A percentile compares a stretch with the other conserved stretches of the same genome.
Conservation (phyloP, 768 basidiomycete species). For the Pleurotus giganteus region DNA sequence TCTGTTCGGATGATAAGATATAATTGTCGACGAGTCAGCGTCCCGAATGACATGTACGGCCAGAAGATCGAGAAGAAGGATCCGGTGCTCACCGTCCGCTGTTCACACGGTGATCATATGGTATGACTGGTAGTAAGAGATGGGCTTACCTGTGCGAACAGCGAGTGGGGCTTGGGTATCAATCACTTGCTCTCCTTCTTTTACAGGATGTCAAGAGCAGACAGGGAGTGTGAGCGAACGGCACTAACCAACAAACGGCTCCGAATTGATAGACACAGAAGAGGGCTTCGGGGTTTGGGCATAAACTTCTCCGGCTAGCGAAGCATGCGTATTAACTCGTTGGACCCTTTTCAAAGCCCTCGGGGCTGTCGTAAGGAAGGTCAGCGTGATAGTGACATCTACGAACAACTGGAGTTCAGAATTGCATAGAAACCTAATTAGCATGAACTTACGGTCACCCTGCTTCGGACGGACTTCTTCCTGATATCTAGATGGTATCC, state of each 20-base stretch:
- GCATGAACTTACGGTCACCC: slow-evolving; percentile 35
- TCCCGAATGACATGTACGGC: slow-evolving; percentile 48
- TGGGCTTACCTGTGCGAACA: slow-evolving; percentile 28
- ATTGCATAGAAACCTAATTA: neutral
- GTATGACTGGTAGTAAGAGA: neutral
- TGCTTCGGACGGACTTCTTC: slow-evolving; percentile 22
- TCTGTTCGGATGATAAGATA: slow-evolving; percentile 44
- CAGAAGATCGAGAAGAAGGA: slow-evolving; percentile 44
- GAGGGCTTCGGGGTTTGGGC: neutral
- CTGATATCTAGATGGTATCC: slow-evolving; percentile 42
- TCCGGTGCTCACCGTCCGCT: slow-evolving; percentile 20
- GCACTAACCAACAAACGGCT: neutral
- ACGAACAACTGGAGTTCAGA: neutral
- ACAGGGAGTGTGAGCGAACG: neutral
- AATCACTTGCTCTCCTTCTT: slow-evolving; percentile 24
- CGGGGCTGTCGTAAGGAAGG: slow-evolving; percentile 19
- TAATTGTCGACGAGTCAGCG: slow-evolving; percentile 42
- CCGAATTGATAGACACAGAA: neutral
- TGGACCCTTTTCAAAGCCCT: neutral
- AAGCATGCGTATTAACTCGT: neutral
- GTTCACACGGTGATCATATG: neutral
- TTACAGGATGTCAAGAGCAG: neutral
- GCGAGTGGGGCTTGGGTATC: slow-evolving; percentile 39
- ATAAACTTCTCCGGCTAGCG: neutral
- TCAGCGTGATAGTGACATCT: slow-evolving; percentile 45